A percentile compares a stretch with the other conserved stretches of the same genome.
phyloP scores from a whole-genome alignment of 2,329 filamentous ascomycete genomes.

The Pestalotiopsis sp. region DNA sequence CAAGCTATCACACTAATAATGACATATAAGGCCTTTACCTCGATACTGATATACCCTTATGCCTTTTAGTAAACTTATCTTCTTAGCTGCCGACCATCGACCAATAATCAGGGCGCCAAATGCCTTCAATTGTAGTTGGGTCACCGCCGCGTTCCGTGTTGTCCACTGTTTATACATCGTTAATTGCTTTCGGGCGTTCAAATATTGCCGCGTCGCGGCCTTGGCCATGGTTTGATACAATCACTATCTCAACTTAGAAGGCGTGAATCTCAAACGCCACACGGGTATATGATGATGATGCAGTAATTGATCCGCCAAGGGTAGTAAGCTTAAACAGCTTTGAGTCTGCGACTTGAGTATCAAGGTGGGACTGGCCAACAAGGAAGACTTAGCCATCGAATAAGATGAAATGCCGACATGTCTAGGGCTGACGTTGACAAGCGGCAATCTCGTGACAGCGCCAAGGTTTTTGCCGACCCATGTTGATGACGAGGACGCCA shows the following conservation, averaged over 20 bases:
- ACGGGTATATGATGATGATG: neutral
- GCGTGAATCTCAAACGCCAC: neutral
- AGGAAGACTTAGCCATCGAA: neutral
- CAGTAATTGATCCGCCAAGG: neutral
- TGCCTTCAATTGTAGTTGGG: no score
- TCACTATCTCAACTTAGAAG: neutral
- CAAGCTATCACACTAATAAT: no score
- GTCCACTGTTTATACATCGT: no score
- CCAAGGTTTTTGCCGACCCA: neutral
- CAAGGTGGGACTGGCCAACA: neutral
- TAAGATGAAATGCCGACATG: neutral
- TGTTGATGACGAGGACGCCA: neutral
- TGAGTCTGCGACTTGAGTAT: neutral
- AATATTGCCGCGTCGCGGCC: neutral
- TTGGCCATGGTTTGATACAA: neutral
- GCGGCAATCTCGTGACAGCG: neutral
- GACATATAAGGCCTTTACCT: no score
- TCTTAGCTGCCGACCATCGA: no score
- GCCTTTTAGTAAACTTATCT: no score
- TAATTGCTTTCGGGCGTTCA: neutral
- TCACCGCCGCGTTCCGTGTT: no score
- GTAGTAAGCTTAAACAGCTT: neutral
- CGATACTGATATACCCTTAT: no score
- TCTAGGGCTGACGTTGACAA: neutral
- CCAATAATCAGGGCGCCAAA: no score